These are phyloP conservation scores for Rhynchosporium agropyri DNA, from an alignment of 2,329 filamentous ascomycete species.

Conservation along the genomic window DNA sequence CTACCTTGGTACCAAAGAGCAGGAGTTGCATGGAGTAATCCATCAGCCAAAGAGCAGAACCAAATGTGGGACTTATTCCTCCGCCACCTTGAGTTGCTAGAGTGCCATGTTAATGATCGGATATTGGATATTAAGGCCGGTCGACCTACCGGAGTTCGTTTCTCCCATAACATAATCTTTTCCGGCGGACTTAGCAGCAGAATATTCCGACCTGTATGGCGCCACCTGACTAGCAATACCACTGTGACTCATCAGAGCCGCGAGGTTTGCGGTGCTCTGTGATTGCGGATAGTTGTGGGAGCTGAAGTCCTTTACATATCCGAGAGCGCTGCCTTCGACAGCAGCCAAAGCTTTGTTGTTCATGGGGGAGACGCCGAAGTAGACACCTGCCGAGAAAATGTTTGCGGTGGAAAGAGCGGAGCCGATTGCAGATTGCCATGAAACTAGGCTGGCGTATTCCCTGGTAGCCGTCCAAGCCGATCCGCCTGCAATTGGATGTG, in stretches of 20 bases:
- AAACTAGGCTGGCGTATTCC: slow-evolving; percentile 25
- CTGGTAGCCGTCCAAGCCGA: no score
- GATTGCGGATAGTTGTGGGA: slow-evolving; percentile 44
- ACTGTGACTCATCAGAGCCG: slow-evolving; percentile 37
- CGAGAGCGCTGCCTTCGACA: slow-evolving; percentile 30
- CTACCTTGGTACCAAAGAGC: not conserved
- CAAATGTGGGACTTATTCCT: slow-evolving; percentile 36
- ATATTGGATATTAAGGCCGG: no score
- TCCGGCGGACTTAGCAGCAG: slow-evolving; percentile 31
- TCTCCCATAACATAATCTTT: slow-evolving; percentile 41
- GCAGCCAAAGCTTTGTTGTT: slow-evolving; percentile 38
- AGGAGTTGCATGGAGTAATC: slow-evolving; percentile 35
- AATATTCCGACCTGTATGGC: slow-evolving; percentile 31
- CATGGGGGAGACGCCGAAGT: slow-evolving; percentile 37
- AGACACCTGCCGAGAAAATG: slow-evolving; percentile 40
- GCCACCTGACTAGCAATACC: slow-evolving; percentile 34
- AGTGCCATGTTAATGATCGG: no score
- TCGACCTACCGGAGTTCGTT: slow-evolving; percentile 36
- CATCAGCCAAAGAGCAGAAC: slow-evolving; percentile 39
- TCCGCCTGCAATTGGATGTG: no score
- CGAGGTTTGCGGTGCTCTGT: slow-evolving; percentile 40
- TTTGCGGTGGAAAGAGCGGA: slow-evolving; percentile 23
- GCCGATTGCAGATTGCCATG: slow-evolving; percentile 37
- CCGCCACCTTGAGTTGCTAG: slow-evolving; percentile 30
- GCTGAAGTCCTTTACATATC: slow-evolving; percentile 38